Base-by-base conservation (phyloP, 495 filamentous ascomycete genomes). In the Cetradonia linearis region DNA sequence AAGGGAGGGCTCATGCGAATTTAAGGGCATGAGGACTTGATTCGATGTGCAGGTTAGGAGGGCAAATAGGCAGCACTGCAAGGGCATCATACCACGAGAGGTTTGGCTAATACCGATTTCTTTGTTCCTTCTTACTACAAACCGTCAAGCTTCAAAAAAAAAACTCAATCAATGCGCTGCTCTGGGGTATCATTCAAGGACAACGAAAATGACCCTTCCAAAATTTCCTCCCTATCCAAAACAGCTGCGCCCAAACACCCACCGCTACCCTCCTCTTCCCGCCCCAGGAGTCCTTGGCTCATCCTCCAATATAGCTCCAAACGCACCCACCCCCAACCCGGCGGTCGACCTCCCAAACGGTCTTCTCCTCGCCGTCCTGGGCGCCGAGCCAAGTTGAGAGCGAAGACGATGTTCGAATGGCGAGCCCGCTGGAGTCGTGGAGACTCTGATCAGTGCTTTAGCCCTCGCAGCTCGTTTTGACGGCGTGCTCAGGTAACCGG, bases 401-500 rank as follows among this genome's bases (percentile, higher is more conserved):
- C 59, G 44, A 40, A 63, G 59, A n/a, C 66, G 56, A 40, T 50
- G 37, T 36, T 64, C 54, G 4, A 65, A 65, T 2, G 66, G 64
- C 20, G 66, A 65, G 3, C 66, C 66, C 34, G 74, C 72, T 27
- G 78, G 78, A 30, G 79, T 81, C n/a, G 77, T 79, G 7, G 78
- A 78, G 37, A 74, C 66, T 64, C 75, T 74, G 14, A 76, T 76
- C 42, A 82, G 65, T 23, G 73, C 74, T 64, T 72, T 78, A 14
- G 78, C 78, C 33, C 78, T 70, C 36, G 79, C 77, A 31, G 77
- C 76, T 65, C 78, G 72, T 67, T 78, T 83, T 6, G 81, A 83
- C 34, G 82, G 82, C 8, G 82, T 84, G 46, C 69, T 76, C 56
- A 82, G 62, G 66, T 78, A 80, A 48, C 70, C 82, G 20, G 81